Base-by-base conservation (phyloP, 345 rosid species). In the Clarkia xantiana region DNA sequence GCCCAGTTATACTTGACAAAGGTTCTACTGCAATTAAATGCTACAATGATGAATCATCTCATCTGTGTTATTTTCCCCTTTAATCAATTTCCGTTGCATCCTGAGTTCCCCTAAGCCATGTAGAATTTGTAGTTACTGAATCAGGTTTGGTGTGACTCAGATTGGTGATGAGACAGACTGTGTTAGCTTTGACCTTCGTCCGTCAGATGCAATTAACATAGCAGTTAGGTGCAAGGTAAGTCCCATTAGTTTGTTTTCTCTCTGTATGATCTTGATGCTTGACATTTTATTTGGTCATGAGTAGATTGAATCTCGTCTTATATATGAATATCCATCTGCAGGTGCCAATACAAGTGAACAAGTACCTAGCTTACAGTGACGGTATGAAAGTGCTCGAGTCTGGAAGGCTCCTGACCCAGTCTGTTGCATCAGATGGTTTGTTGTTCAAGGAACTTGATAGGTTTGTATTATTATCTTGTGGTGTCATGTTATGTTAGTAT, bases 331-430 rank as follows among this genome's bases (percentile, higher is more conserved):
- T 18, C 4, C 14, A 29, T 29, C 4, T 29, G 36, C 62, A 90
- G 97, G 84, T 80, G 19, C 95, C 95, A 23, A 79, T 90, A 59
- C 97, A 90, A 77, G 95, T 90, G 51, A 86, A 90, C 81, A 90
- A 83, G 73, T 74, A 82, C 70, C 66, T 90, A 65, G 97, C 91
- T 3, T 90, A 85, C 63, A 86, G 76, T 64, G 95, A 85, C 44
- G 97, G 97, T 51, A 82, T 90, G 95, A 77, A 80, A 74, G 88
- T 86, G 20, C 59, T 82, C 11, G 95, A 82, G 62, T 80, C 91
- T 45, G 91, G 84, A 47, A 90, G 81, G 74, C 56, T 70, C 46
- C 38, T 68, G 42, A 42, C 64, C 9, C 87, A 70, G 2, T 38
- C 72, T 42, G 75, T 76, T 54, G 86, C 79, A 63, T 72, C 81